Evolutionary conservation across 1,284 basidiomycete genomes (phyloP).

Genomic region (Phaffia rhodozyma): DNA sequence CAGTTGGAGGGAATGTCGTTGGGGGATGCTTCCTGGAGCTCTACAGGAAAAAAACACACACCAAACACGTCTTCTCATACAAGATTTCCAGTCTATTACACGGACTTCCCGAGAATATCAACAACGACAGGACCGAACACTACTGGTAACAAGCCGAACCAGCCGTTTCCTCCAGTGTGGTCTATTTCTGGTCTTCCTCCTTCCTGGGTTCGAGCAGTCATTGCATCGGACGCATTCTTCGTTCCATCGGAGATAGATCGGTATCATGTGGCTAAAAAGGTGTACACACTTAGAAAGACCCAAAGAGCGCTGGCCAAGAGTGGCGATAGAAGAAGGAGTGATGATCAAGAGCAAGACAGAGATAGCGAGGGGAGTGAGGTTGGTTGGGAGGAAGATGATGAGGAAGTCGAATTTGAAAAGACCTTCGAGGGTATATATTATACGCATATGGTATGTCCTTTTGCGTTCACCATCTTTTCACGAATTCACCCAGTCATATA

Average conservation of each 20-base stretch:
- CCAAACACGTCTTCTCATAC: slow-evolving; percentile 5
- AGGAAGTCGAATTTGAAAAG: slow-evolving; percentile 45
- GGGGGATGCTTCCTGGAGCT: background rate
- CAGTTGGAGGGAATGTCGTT: slow-evolving; percentile 5
- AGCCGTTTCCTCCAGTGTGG: slow-evolving; percentile 46
- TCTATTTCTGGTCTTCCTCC: slow-evolving; percentile 56
- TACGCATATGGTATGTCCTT: slow-evolving; percentile 61
- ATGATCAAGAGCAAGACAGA: slow-evolving; percentile 3
- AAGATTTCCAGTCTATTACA: too few species aligned
- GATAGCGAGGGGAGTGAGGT: slow-evolving; percentile 14
- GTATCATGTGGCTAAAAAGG: slow-evolving; percentile 61
- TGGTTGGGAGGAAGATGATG: slow-evolving; percentile 32
- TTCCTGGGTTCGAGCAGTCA: slow-evolving; percentile 57
- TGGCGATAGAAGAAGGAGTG: background rate
- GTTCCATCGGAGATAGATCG: slow-evolving; percentile 64
- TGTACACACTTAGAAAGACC: slow-evolving; percentile 58
- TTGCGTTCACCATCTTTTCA: background rate
- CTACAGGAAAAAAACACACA: slow-evolving; percentile 7
- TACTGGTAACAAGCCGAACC: background rate
- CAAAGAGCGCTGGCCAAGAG: slow-evolving; percentile 25
- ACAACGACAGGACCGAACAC: background rate
- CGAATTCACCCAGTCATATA: too few species aligned
- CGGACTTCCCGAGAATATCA: background rate
- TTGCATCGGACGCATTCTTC: slow-evolving; percentile 71
- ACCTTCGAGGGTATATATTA: slow-evolving; percentile 61